Conservation (phyloP, 441 rosid species). For the Cnidoscolus chayamansa region DNA sequence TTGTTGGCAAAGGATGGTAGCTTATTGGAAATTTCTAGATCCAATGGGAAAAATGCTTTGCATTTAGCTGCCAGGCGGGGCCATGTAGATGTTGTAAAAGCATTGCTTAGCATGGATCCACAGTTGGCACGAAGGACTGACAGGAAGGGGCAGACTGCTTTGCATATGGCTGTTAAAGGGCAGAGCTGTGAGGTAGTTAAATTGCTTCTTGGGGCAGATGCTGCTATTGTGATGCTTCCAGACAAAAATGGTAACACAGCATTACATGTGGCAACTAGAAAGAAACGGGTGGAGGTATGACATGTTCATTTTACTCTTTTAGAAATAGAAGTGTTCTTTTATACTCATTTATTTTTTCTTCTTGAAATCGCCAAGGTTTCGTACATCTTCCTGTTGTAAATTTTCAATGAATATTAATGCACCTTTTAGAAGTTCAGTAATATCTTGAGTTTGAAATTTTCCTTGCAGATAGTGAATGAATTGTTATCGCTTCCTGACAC, state of each 20-base stretch:
- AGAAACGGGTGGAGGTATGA: constrained; percentile 82
- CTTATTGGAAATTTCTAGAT: constrained; percentile 71
- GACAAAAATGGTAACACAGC: constrained; percentile 93
- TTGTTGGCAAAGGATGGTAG: constrained; percentile 70
- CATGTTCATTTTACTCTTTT: constrained; percentile 9
- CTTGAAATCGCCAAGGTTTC: background rate
- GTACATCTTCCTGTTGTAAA: background rate
- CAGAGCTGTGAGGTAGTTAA: constrained; percentile 86
- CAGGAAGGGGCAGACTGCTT: constrained; percentile 94
- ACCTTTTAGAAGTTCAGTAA: background rate
- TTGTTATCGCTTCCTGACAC: constrained; percentile 75
- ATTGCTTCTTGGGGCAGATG: constrained; percentile 83
- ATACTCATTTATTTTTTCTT: background rate
- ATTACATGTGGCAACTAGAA: constrained; percentile 89
- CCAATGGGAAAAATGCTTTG: constrained; percentile 85
- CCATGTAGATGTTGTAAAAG: constrained; percentile 71
- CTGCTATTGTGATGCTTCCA: constrained; percentile 91
- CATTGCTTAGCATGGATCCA: constrained; percentile 72
- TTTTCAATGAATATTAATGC: background rate
- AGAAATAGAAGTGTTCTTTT: background rate
- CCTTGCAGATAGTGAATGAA: constrained; percentile 77
- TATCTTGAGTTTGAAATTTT: constrained; percentile 8
- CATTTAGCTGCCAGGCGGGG: constrained; percentile 91
- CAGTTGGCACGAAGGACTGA: constrained; percentile 87
- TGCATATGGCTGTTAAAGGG: constrained; percentile 98